A percentile compares a stretch with the other conserved stretches of the same genome.
phyloP scores from a whole-genome alignment of 495 filamentous ascomycete genomes.

The Penicillium coprophilum region DNA sequence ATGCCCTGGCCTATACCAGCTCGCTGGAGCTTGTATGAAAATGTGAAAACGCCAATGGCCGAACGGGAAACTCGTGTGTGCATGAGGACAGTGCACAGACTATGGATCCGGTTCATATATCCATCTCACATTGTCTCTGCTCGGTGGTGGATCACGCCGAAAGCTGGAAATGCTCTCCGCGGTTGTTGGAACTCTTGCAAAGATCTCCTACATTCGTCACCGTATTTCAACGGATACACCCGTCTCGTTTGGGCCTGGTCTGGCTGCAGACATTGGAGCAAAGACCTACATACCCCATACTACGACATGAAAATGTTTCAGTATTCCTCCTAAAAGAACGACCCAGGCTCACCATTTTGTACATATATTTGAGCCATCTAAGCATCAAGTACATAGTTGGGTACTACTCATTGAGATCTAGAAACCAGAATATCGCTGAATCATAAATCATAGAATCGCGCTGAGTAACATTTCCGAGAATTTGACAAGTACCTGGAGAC shows the following conservation, averaged over 20 bases:
- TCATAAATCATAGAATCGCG: conserved; percentile 8
- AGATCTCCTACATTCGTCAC: neutral
- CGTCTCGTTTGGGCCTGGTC: neutral
- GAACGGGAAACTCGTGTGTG: neutral
- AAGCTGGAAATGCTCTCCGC: neutral
- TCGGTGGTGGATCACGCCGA: neutral
- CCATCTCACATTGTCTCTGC: neutral
- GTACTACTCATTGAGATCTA: neutral
- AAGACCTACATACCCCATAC: neutral
- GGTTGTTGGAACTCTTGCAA: neutral
- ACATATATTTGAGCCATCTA: neutral
- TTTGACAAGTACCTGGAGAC: neutral
- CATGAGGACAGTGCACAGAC: neutral
- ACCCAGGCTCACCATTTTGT: neutral
- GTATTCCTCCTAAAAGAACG: neutral
- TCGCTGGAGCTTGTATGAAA: neutral
- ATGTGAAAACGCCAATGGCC: neutral
- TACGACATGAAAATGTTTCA: neutral
- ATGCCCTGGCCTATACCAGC: neutral
- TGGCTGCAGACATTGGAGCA: neutral
- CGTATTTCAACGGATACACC: neutral
- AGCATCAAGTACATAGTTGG: neutral
- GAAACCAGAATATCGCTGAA: neutral
- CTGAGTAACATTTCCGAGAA: neutral
- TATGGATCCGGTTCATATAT: too few relatives aligned